phyloP scores from a whole-genome alignment of 257 asterid species.

The Scutellaria minor region DNA sequence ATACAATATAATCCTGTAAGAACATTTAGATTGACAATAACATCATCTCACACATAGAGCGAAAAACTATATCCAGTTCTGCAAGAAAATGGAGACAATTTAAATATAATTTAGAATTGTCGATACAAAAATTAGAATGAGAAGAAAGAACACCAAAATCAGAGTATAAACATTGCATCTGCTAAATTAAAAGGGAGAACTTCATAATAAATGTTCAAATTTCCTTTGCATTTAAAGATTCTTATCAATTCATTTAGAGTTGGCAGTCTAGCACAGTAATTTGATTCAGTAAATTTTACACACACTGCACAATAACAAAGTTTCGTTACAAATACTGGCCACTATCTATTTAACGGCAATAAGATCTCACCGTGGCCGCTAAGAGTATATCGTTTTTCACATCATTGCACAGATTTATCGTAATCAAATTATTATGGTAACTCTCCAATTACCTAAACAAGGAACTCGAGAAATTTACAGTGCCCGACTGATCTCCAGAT shows the following conservation, averaged over 20 bases:
- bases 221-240: not conserved
- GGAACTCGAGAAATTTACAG: constrained; percentile 45
- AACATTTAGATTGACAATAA: no score
- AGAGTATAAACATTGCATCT: not conserved
- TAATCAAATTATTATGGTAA: constrained; percentile 36
- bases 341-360: constrained; percentile 23
- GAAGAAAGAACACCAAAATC: constrained; percentile 2
- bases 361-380: constrained; percentile 7
- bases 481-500: constrained; percentile 40
- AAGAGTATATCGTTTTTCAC: constrained; percentile 1
- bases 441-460: constrained; percentile 33
- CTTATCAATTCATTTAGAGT: not conserved
- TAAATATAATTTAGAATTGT: not conserved
- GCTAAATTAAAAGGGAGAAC: not conserved
- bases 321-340: not conserved
- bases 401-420: constrained; percentile 4
- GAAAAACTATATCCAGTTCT: no score
- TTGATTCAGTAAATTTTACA: constrained; percentile 20
- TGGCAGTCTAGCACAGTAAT: not conserved
- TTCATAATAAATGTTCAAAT: not conserved
- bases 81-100: no score
- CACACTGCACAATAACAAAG: constrained; percentile 16
- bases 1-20: no score
- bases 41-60: no score
- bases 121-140: not conserved